Conservation (phyloP, 2,329 filamentous ascomycete genomes). For the Xylaria sp. region DNA sequence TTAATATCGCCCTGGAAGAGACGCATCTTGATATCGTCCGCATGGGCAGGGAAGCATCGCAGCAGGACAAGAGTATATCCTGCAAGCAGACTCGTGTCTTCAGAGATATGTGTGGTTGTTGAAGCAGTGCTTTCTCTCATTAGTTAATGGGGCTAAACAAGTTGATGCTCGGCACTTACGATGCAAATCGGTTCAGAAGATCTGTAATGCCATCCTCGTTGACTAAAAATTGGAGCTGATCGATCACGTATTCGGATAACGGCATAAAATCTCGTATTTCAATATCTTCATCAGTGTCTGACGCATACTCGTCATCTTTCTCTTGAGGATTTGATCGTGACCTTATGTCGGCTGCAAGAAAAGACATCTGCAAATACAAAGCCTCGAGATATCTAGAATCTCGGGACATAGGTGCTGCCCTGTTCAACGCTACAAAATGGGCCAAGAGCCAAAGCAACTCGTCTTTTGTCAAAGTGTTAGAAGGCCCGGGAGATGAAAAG, state of each 20-base stretch:
- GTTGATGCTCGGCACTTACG: conserved; percentile 49
- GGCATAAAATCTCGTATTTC: conserved; percentile 46
- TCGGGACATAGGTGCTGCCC: conserved; percentile 45
- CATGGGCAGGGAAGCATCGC: conserved; percentile 81
- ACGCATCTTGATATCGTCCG: conserved; percentile 94
- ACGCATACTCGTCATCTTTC: conserved; percentile 47
- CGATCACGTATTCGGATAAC: conserved; percentile 68
- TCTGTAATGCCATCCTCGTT: conserved; percentile 78
- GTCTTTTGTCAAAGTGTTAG: conserved; percentile 49
- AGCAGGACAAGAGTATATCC: conserved; percentile 88
- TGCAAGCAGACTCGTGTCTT: conserved; percentile 78
- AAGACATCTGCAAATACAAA: conserved; percentile 64
- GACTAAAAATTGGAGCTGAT: conserved; percentile 75
- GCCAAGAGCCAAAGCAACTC: conserved; percentile 72
- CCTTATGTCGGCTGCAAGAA: conserved; percentile 62
- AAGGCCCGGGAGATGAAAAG: conserved; percentile 46
- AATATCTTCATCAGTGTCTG: conserved; percentile 57
- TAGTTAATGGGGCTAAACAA: conserved; percentile 29
- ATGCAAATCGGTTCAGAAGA: conserved; percentile 60
- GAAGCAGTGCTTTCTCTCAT: conserved; percentile 47
- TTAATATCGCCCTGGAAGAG: conserved; percentile 80
- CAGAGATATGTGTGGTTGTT: conserved; percentile 53
- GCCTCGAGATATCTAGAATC: conserved; percentile 58
- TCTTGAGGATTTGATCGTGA: conserved; percentile 50
- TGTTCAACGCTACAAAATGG: conserved; percentile 70